These are phyloP conservation scores for thale cress (Arabidopsis thaliana) DNA, from an alignment of 345 rosid species.

Conservation along the genomic window DNA sequence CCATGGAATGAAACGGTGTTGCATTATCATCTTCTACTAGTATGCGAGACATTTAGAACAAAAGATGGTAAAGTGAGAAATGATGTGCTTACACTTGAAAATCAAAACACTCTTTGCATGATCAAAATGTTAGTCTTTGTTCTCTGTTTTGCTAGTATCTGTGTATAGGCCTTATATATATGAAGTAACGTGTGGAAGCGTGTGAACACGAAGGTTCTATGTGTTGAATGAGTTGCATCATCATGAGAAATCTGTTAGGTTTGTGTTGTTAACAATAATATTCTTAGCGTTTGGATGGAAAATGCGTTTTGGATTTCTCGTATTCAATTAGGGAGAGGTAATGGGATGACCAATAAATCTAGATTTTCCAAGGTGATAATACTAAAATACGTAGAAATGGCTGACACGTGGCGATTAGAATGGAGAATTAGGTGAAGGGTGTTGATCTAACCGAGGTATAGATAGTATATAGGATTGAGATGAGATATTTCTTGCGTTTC, in stretches of 20 bases:
- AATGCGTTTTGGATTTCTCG: slow-evolving; percentile 32
- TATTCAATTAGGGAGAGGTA: neutral
- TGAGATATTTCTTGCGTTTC: slow-evolving; percentile 25
- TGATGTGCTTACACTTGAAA: neutral
- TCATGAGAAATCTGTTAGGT: slow-evolving; percentile 38
- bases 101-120: slow-evolving; percentile 21
- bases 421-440: slow-evolving; percentile 36
- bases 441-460: slow-evolving; percentile 36
- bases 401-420: slow-evolving; percentile 29
- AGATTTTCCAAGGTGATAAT: neutral
- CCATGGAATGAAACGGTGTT: slow-evolving; percentile 51
- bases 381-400: neutral
- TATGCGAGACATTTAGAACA: slow-evolving; percentile 54
- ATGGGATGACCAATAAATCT: slow-evolving; percentile 18
- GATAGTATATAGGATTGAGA: slow-evolving; percentile 1
- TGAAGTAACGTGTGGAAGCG: slow-evolving; percentile 19
- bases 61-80: slow-evolving; percentile 5
- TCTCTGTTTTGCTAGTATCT: neutral
- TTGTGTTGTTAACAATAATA: slow-evolving; percentile 36
- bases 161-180: slow-evolving; percentile 1
- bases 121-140: neutral
- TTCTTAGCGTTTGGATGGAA: slow-evolving; percentile 31
- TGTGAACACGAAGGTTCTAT: slow-evolving; percentile 29
- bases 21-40: slow-evolving; percentile 42
- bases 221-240: slow-evolving; percentile 15